Evolutionary conservation across 2,329 filamentous ascomycete genomes (phyloP), one percentile per base, ranked within the genome.

Genomic region (Nemania sp.): DNA sequence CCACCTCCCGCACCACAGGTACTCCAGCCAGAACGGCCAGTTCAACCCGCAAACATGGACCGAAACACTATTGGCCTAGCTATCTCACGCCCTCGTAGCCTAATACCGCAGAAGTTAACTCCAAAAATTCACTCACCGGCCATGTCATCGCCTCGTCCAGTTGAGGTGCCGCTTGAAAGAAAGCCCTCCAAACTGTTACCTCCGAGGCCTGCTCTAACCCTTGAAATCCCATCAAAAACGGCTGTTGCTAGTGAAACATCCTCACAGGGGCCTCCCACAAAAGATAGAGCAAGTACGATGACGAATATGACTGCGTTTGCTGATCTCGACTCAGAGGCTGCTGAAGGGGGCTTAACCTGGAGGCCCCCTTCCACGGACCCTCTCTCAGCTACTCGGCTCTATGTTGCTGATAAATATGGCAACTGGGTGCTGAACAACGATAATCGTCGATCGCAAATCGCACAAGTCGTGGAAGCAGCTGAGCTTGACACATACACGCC

Each of bases 361-460:
- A 79, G 83, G 13, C 85, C 84, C 5, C 84, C 85, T 0, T 80
- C 82, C 2, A 79, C 79, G 1, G 83, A 81, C 22, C 82, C 84
- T 1, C 77, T 80, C 47, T 83, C 84, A 1, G 82, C 83, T 0
- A 80, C 81, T 2, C 81, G 83, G 0, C 81, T 82, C 52, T 88
- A 86, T 70, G 80, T 87, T 54, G 82, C 85, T 38, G 85, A 88
- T 73, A 83, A 81, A 73, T 80, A 80, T 70, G 84, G 85, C 0
- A 87, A 88, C 73, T 88, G 86, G 86, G 80, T 86, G 18, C 78
- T 87, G 7, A 80, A 81, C 41, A 82, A 82, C 66, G 70, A 79
- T 5, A 77, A 77, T 51, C 76, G 76, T 41, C 70, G 64, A 54
- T 73, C 73, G 2, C 69, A 73, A 27, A 47, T 73, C 10, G 70